Percentiles rank a stretch among this genome's conserved stretches.
phyloP scores from a whole-genome alignment of 2,329 filamentous ascomycete species.

The Polytolypa hystricis region DNA sequence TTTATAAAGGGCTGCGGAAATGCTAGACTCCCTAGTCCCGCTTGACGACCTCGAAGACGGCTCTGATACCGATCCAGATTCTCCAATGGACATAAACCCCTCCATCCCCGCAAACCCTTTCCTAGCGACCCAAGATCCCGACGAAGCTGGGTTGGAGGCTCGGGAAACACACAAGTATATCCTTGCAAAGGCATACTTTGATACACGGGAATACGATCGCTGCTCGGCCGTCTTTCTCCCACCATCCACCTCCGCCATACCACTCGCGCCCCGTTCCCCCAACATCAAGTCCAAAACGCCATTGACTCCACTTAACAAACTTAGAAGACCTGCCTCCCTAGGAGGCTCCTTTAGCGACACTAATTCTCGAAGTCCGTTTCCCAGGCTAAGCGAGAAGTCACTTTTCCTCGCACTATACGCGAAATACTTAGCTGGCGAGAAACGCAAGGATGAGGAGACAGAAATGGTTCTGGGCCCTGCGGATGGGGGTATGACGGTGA shows the following conservation, averaged over 20 bases:
- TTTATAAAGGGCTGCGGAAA: conserved; percentile 70
- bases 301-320: conserved; percentile 43
- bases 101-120: conserved; percentile 41
- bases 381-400: conserved; percentile 70
- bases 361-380: conserved; percentile 30
- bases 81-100: conserved; percentile 49
- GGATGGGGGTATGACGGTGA: conserved; percentile 71
- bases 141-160: conserved; percentile 65
- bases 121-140: conserved; percentile 50
- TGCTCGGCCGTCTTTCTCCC: conserved; percentile 82
- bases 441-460: conserved; percentile 88
- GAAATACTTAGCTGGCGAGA: conserved; percentile 86
- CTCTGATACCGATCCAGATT: conserved; percentile 49
- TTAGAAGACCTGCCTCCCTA: conserved; percentile 44
- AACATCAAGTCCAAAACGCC: conserved; percentile 28
- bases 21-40: conserved; percentile 67
- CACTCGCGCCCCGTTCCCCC: conserved; percentile 40
- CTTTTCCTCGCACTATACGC: conserved; percentile 87
- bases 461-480: conserved; percentile 95
- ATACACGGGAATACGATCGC: conserved; percentile 88
- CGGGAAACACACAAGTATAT: conserved; percentile 75
- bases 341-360: conserved; percentile 26
- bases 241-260: conserved; percentile 60
- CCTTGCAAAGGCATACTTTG: conserved; percentile 86
- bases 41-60: conserved; percentile 39